Evolutionary conservation across 768 basidiomycete species (phyloP), one percentile per base, ranked within the genome.

Genomic region (Suillus discolor): DNA sequence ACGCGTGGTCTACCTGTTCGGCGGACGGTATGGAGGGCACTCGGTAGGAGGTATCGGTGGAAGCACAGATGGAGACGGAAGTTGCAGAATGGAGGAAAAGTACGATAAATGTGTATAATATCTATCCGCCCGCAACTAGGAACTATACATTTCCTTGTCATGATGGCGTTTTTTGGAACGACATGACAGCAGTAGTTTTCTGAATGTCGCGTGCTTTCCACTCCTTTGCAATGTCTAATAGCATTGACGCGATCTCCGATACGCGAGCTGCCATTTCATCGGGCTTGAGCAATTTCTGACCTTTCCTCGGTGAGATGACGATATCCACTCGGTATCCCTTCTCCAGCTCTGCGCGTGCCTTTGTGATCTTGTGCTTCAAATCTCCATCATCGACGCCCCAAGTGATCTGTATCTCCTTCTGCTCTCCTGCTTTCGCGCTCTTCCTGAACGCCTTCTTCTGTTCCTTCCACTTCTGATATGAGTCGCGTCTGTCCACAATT

Each of bases 331-430:
- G 78, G 39, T 79, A 75, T 0, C 90, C 90, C 68, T 86, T 86
- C 69, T 83, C 84, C 63, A 95, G 75, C 45, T 89, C 84, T 61
- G 82, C 79, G 61, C 79, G 75, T 25, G 83, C 84, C 74, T 88
- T 89, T 62, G 78, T 80, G 41, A 94, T 65, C 74, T 92, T 94
- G 75, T 89, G 89, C 44, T 79, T 80, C 23, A 89, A 70, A 70
- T 95, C 93, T 8, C 81, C 84, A 38, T 73, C 68, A 8, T 79
- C 85, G 15, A 88, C 84, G 3, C 79, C 81, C 90, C 92, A 94
- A 15, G 88, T 86, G 55, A 94, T 71, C 76, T 91, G 89, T 6
- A 92, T 79, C 78, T 92, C 89, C 79, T 93, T 93, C 62, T 78
- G 72, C 66, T 71, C 72, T 28, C 72, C 68, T 12, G 64, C 71